Conservation (phyloP, 257 asterid species). For the Gentiana straminea region DNA sequence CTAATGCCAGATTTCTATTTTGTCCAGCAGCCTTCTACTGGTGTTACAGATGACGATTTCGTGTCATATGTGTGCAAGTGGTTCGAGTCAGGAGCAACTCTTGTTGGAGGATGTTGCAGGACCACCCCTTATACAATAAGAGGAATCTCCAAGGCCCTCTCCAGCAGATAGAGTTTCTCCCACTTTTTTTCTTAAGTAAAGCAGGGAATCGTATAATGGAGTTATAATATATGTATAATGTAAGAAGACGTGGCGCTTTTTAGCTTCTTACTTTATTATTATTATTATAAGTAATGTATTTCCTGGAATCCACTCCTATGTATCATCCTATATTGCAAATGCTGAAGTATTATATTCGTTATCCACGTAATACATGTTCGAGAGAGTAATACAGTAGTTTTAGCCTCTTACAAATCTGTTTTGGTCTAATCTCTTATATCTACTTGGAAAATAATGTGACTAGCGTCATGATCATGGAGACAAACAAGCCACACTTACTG, state of each 20-base stretch:
- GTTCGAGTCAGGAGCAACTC: conserved; percentile 73
- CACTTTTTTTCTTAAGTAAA: background rate
- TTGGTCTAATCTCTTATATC: too few relatives aligned
- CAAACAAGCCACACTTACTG: conserved; percentile 6
- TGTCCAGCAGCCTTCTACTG: conserved; percentile 38
- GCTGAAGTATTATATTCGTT: too few relatives aligned
- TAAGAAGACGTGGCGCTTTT: background rate
- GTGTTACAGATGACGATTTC: conserved; percentile 41
- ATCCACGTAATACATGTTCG: too few relatives aligned
- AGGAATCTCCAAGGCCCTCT: conserved; percentile 49
- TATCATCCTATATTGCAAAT: background rate
- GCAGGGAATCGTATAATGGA: too few relatives aligned
- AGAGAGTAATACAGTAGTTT: too few relatives aligned
- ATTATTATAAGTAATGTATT: too few relatives aligned
- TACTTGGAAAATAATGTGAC: too few relatives aligned
- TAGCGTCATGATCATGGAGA: conserved; percentile 2
- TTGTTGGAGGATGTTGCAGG: conserved; percentile 83
- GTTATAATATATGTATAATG: background rate
- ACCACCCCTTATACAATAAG: conserved; percentile 69
- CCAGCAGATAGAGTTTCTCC: conserved; percentile 1
- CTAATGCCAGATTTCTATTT: background rate
- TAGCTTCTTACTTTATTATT: background rate
- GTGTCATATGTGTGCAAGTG: conserved; percentile 69
- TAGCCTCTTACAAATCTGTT: too few relatives aligned
- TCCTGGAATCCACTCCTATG: background rate